These are phyloP conservation scores for Sherardia arvensis DNA, from an alignment of 257 asterid species.

Conservation along the genomic window DNA sequence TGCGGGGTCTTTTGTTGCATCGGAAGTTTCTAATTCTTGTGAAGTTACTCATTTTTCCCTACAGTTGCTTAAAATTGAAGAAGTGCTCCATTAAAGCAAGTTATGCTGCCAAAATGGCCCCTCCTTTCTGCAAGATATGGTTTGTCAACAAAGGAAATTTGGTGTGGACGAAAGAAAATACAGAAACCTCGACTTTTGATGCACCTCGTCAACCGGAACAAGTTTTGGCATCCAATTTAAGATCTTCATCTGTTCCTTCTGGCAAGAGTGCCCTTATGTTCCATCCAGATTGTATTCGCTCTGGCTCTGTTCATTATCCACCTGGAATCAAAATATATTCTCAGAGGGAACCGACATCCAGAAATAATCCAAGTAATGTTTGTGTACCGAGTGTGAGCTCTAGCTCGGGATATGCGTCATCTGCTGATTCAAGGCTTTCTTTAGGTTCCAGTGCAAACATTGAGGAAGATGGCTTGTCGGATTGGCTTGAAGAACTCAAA, in stretches of 20 bases:
- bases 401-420: slow-evolving; percentile 21
- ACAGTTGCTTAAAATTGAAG: slow-evolving; percentile 57
- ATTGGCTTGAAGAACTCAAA: slow-evolving; percentile 30
- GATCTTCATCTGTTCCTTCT: slow-evolving; percentile 26
- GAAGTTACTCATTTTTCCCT: background rate
- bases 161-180: slow-evolving; percentile 54
- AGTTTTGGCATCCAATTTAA: slow-evolving; percentile 19
- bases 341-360: slow-evolving; percentile 14
- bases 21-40: too few relatives aligned
- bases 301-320: slow-evolving; percentile 19
- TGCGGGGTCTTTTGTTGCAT: too few relatives aligned
- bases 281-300: slow-evolving; percentile 16
- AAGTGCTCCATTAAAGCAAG: slow-evolving; percentile 60
- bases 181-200: slow-evolving; percentile 23
- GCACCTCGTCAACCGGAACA: slow-evolving; percentile 22
- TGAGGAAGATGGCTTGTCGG: slow-evolving; percentile 32
- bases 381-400: slow-evolving; percentile 19
- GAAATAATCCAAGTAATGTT: slow-evolving; percentile 14
- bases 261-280: slow-evolving; percentile 20
- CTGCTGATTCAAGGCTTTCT: slow-evolving; percentile 22
- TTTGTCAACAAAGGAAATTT: slow-evolving; percentile 65
- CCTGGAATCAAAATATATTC: slow-evolving; percentile 12
- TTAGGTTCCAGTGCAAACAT: slow-evolving; percentile 19
- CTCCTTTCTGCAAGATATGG: slow-evolving; percentile 67
- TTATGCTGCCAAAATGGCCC: slow-evolving; percentile 47